A percentile compares a stretch with the other conserved stretches of the same genome.
phyloP scores from a whole-genome alignment of 179 eudicot genomes.

The Silene noctiflora region DNA sequence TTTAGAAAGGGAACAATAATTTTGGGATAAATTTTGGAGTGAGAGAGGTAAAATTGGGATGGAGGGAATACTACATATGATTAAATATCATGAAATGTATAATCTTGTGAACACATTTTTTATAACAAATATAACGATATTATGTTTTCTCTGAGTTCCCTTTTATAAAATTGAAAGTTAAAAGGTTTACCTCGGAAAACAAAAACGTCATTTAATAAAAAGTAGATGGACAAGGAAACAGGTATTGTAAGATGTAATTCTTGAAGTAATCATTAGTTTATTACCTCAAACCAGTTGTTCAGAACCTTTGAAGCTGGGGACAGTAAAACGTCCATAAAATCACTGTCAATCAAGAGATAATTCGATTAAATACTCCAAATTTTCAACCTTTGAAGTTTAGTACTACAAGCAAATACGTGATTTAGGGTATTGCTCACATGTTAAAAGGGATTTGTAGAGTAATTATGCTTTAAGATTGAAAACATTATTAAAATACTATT shows the following conservation, averaged over 20 bases:
- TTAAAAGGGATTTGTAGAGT: background rate
- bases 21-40: no score
- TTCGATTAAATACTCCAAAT: background rate
- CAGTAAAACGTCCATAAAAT: conserved; percentile 82
- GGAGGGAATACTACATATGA: no score
- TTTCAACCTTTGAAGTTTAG: background rate
- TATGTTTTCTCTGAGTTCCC: no score
- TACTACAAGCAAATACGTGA: background rate
- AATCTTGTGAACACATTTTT: no score
- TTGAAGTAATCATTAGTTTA: no score
- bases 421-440: background rate
- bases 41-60: no score
- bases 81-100: no score
- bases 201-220: background rate
- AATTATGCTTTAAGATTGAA: conserved; percentile 1
- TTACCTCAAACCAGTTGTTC: conserved; percentile 98
- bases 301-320: conserved; percentile 97
- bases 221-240: background rate
- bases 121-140: no score
- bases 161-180: no score
- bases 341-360: conserved; percentile 45
- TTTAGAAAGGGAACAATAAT: no score
- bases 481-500: background rate
- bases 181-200: no score
- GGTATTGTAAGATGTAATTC: no score